Evolutionary conservation across 202 grass and related monocot species (phyloP), one percentile per base, ranked within the genome.

Genomic region (Digitaria exilis): DNA sequence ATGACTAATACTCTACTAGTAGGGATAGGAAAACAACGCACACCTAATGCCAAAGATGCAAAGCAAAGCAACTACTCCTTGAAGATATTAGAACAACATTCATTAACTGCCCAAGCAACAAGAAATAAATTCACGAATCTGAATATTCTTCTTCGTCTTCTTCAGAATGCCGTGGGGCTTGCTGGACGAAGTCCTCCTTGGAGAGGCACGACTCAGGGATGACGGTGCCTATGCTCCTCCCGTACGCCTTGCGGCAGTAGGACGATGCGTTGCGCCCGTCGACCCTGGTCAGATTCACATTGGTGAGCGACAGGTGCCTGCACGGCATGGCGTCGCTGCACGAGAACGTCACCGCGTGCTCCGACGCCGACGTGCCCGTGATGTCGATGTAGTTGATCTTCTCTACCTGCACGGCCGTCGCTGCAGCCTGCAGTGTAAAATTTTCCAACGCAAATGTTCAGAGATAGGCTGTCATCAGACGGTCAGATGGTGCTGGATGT

Each of bases 291-390:
- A 94, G 61, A 57, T 92, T 74, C 80, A 94, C 87, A 63, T 90
- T 77, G 7, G 19, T 50, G 21, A 97, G 64, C 39, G 54, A 82
- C 74, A 92, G 85, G 58, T 14, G 77, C 25, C 15, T 85, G 64
- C 94, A 97, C 43, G 90, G 91, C 87, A 34, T 18, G 41, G 67
- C 72, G 76, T 94, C 88, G 51, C 94, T 97, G 84, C 94, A 97
- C 31, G 88, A 78, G 78, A 97, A 85, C 1, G 39, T 89, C 15
- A 97, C 69, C 1, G 90, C 94, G 22, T 15, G 69, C 63, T 81
- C 50, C 45, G 84, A 87, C 73, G 86, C 85, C 28, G 94, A 94
- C 22, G 88, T 97, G 35, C 94, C 94, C 57, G 56, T 90, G 73
- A 97, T 92, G 77, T 80, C 82, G 26, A 66, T 67, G 81, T 90